A percentile compares a stretch with the other conserved stretches of the same genome.
Evolutionary conservation across 257 asterid species (phyloP).

Genomic region (Nicotiana sylvestris): DNA sequence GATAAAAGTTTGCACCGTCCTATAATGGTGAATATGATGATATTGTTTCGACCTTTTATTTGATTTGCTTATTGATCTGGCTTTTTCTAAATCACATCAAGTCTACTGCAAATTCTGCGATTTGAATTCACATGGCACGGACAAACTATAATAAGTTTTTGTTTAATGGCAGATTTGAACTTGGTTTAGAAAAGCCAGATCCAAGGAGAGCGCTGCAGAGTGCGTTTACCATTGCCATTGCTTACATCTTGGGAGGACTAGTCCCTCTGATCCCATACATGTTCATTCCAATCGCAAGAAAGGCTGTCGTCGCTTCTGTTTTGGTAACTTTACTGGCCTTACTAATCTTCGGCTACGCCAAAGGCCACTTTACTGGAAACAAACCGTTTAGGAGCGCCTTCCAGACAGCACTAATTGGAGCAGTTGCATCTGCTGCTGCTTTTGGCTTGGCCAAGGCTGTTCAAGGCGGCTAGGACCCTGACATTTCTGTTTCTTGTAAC

Average conservation of each 20-base stretch:
- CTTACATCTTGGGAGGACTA: conserved; percentile 77
- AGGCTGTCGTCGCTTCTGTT: conserved; percentile 74
- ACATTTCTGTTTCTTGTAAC: background rate
- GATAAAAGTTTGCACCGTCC: background rate
- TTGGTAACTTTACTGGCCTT: conserved; percentile 59
- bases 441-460: conserved; percentile 83
- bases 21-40: background rate
- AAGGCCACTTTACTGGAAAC: conserved; percentile 77
- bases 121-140: background rate
- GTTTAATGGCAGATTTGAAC: conserved; percentile 61
- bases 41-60: background rate
- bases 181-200: conserved; percentile 95
- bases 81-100: background rate
- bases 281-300: conserved; percentile 47
- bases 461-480: conserved; percentile 42
- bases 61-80: background rate
- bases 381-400: conserved; percentile 65
- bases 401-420: conserved; percentile 85
- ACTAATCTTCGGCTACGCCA: conserved; percentile 72
- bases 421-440: conserved; percentile 96
- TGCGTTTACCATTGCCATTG: conserved; percentile 70
- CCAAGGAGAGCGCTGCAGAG: conserved; percentile 87
- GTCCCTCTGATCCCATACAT: conserved; percentile 87
- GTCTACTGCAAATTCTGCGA: background rate
- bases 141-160: background rate